phyloP scores from a whole-genome alignment of 176 grass and related monocot species.

The Rhynchospora pubera region DNA sequence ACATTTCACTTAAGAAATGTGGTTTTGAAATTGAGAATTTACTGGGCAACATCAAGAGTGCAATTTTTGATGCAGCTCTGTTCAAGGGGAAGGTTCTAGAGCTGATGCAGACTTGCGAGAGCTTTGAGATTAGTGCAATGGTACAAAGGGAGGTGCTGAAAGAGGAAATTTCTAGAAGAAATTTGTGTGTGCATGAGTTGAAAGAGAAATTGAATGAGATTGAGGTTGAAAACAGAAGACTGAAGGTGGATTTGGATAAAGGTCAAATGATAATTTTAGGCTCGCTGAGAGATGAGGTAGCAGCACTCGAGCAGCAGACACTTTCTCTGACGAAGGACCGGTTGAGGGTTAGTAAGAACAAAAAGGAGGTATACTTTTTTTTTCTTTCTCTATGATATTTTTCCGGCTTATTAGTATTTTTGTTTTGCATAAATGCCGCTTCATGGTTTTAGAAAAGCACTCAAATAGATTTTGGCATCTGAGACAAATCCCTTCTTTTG shows the following conservation, averaged over 20 bases:
- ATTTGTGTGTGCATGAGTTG: conserved; percentile 54
- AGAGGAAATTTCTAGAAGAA: conserved; percentile 64
- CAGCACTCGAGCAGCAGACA: conserved; percentile 56
- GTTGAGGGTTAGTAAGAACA: conserved; percentile 40
- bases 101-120: conserved; percentile 60
- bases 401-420: not conserved
- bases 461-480: no score
- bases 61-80: conserved; percentile 55
- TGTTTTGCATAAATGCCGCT: not conserved
- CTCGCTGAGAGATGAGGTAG: conserved; percentile 57
- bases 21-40: conserved; percentile 54
- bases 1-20: conserved; percentile 33
- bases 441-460: no score
- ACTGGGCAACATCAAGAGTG: conserved; percentile 55
- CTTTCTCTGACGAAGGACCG: conserved; percentile 47
- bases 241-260: conserved; percentile 61
- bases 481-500: no score
- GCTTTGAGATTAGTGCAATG: conserved; percentile 74
- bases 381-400: not conserved
- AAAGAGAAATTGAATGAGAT: conserved; percentile 66
- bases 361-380: conserved; percentile 51
- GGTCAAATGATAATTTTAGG: conserved; percentile 54
- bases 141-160: conserved; percentile 70
- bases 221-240: conserved; percentile 66
- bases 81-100: conserved; percentile 85